phyloP scores from a whole-genome alignment of 2,329 filamentous ascomycete genomes.

The Aspergillus hiratsukae region DNA sequence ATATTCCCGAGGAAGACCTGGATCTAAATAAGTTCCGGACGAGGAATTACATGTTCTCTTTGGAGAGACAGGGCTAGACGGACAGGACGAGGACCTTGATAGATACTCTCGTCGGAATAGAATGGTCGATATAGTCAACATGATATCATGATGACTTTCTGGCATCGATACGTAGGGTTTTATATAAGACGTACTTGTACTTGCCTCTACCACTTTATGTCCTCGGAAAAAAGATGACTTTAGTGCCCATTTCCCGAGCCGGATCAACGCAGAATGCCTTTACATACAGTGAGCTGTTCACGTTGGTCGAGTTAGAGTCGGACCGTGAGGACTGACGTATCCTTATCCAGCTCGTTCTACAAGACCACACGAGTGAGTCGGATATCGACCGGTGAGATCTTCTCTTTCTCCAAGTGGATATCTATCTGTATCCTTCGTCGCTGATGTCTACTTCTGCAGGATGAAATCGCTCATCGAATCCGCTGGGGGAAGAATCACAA shows the following conservation, averaged over 20 bases:
- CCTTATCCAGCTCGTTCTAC: conserved; percentile 5
- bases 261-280: not conserved
- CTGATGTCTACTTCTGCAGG: not conserved
- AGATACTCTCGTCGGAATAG: not conserved
- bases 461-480: conserved; percentile 11
- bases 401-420: not conserved
- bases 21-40: not conserved
- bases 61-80: not conserved
- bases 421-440: not conserved
- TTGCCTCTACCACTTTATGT: not conserved
- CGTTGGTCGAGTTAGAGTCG: not conserved
- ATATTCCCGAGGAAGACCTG: not conserved
- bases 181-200: not conserved
- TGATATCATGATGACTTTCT: not conserved
- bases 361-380: conserved; percentile 7
- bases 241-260: not conserved
- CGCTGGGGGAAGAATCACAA: conserved; percentile 10
- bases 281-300: not conserved
- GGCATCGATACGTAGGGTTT: not conserved
- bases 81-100: not conserved
- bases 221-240: not conserved
- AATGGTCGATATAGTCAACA: not conserved
- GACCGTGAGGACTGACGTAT: not conserved
- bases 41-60: not conserved
- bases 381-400: conserved; percentile 11